Evolutionary conservation across 257 asterid species (phyloP).

Genomic region (Solanum ossicruentum): DNA sequence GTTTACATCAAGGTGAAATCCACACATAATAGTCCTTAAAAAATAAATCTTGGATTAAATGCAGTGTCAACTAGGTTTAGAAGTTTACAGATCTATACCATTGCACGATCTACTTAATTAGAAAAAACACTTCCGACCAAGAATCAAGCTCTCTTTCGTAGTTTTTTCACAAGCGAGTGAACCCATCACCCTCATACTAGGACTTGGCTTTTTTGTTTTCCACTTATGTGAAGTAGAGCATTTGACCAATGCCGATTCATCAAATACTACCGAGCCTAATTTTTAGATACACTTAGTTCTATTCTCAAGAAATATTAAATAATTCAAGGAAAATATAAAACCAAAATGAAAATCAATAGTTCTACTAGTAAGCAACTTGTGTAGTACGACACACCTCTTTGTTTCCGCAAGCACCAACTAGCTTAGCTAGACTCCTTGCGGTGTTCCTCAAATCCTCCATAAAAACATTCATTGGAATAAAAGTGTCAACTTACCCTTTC

Average conservation of each 20-base stretch:
- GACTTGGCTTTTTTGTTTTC: not conserved
- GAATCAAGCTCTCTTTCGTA: not conserved
- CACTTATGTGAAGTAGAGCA: not conserved
- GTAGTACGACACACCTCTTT: not conserved
- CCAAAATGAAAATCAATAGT: not conserved
- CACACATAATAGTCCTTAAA: not conserved
- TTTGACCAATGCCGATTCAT: not conserved
- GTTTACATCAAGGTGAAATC: not conserved
- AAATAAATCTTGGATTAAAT: not conserved
- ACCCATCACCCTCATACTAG: not conserved
- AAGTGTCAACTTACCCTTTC: not conserved
- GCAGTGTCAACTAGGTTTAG: not conserved
- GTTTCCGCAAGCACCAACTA: not conserved
- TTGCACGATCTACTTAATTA: not conserved
- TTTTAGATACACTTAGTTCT: not conserved
- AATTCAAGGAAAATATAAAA: not conserved
- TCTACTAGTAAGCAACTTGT: not conserved
- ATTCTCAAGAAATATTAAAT: not conserved
- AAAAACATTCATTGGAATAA: not conserved
- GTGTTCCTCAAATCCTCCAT: not conserved
- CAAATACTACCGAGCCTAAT: not conserved
- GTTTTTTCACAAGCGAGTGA: not conserved
- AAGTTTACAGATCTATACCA: not conserved
- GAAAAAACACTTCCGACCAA: not conserved
- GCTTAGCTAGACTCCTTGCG: not conserved